A percentile compares a stretch with the other conserved stretches of the same genome.
Conservation (phyloP, 2,329 filamentous ascomycete genomes). For the Diaporthe capsici region DNA sequence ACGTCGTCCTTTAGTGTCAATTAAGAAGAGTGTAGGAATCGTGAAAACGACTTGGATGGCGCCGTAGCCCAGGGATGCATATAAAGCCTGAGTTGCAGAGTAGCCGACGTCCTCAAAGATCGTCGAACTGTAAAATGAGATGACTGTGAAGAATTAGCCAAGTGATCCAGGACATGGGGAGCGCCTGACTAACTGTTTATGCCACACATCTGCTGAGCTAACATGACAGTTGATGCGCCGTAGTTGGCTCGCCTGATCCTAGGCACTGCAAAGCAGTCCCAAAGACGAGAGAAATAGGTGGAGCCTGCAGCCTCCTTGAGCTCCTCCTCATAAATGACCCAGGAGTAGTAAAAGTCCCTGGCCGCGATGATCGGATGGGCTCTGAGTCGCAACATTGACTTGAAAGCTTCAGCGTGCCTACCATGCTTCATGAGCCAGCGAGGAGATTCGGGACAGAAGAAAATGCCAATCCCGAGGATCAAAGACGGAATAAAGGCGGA, state of each 20-base stretch:
- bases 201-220: conserved; percentile 71
- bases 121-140: conserved; percentile 81
- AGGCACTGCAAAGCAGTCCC: conserved; percentile 78
- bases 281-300: conserved; percentile 73
- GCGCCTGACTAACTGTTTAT: conserved; percentile 65
- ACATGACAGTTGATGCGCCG: conserved; percentile 86
- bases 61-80: conserved; percentile 76
- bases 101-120: conserved; percentile 72
- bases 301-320: conserved; percentile 57
- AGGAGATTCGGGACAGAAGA: conserved; percentile 76
- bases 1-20: conserved; percentile 49
- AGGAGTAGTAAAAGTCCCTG: conserved; percentile 74
- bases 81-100: conserved; percentile 66
- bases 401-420: conserved; percentile 72
- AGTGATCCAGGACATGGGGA: too few species aligned
- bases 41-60: conserved; percentile 42
- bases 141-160: conserved; percentile 55
- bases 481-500: conserved; percentile 73
- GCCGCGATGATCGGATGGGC: conserved; percentile 70
- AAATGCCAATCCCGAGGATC: conserved; percentile 72
- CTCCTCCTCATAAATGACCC: conserved; percentile 70
- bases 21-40: conserved; percentile 50
- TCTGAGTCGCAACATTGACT: conserved; percentile 65
- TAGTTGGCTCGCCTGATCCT: conserved; percentile 79
- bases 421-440: conserved; percentile 78